phyloP scores from a whole-genome alignment of 2,329 filamentous ascomycete species.

The Pseudogymnoascus sp. region DNA sequence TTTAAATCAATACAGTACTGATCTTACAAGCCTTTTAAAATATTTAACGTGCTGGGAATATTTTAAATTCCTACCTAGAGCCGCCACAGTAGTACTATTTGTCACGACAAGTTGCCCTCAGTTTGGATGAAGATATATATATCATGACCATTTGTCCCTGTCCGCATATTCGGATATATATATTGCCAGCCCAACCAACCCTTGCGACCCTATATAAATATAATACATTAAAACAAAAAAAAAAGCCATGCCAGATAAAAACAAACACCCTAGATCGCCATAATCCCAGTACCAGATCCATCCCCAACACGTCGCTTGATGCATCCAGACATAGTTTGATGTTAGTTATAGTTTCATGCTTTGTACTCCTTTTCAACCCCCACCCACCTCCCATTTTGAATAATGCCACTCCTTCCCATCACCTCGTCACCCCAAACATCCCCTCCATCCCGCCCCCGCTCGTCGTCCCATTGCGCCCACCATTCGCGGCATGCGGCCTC shows the following conservation, averaged over 20 bases:
- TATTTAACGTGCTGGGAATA: too few relatives aligned
- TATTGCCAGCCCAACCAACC: neutral
- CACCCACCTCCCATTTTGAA: neutral
- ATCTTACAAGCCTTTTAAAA: neutral
- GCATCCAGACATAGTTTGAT: neutral
- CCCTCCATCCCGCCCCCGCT: conserved; percentile 10
- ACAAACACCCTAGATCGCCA: conserved; percentile 3
- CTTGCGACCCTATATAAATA: conserved; percentile 7
- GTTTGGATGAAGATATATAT: neutral
- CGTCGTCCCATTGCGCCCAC: conserved; percentile 4
- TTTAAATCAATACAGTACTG: neutral
- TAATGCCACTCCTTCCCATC: neutral
- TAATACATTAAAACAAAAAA: conserved; percentile 2
- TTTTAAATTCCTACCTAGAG: neutral
- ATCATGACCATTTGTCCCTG: conserved; percentile 1
- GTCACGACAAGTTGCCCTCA: neutral
- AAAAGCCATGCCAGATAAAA: neutral
- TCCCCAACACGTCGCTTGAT: conserved; percentile 7
- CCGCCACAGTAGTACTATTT: neutral
- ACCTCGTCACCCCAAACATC: conserved; percentile 11
- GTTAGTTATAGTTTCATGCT: conserved; percentile 9
- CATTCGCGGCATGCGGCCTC: conserved; percentile 17
- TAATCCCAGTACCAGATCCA: neutral
- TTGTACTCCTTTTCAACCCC: conserved; percentile 8
- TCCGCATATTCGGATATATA: conserved; percentile 6